Evolutionary conservation across 768 basidiomycete species (phyloP), one percentile per base, ranked within the genome.

Genomic region (Agaricus sinodeliciosus): DNA sequence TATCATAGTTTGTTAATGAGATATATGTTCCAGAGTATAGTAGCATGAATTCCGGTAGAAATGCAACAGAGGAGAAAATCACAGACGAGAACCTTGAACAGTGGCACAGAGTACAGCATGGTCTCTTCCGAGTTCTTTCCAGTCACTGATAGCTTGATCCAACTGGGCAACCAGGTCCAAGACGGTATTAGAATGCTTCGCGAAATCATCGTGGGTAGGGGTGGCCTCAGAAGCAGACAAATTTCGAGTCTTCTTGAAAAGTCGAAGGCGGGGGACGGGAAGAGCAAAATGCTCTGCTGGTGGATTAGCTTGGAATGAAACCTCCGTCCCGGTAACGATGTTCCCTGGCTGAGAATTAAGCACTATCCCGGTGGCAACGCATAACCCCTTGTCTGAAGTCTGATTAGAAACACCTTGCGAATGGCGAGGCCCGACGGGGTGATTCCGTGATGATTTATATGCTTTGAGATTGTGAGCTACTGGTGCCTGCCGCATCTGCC

Each of bases 81-180:
- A 15, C 8, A 34, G 44, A 13, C 13, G 44, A 26, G 42, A 22
- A 9, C 11, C 19, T n/a, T 18, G 19, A 13, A 11, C 37, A 39
- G n/a, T 43, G 16, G 7, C n/a, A 6, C 27, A 36, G 25, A 27
- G 4, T 7, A 39, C 11, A 22, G 26, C n/a, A 27, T 39, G 39
- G 9, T 46, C 26, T 28, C 36, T 22, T 45, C 37, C 43, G 3
- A 52, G 19, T n/a, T n/a, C 44, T 12, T 46, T 31, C 51, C 51
- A 52, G 31, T 52, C 51, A 44, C 47, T 55, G 51, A 70, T 66
- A 9, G 63, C 68, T 40, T 57, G 50, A 42, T 75, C 69, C 3
- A 72, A 59, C 35, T 72, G 69, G 9, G 48, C 54, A 22, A 75
- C 58, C 12, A 75, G 56, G 35, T 67, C 60, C 35, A 66, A 45